These are phyloP conservation scores for Fraxinus americana DNA, from an alignment of 257 asterid genomes.

Conservation along the genomic window DNA sequence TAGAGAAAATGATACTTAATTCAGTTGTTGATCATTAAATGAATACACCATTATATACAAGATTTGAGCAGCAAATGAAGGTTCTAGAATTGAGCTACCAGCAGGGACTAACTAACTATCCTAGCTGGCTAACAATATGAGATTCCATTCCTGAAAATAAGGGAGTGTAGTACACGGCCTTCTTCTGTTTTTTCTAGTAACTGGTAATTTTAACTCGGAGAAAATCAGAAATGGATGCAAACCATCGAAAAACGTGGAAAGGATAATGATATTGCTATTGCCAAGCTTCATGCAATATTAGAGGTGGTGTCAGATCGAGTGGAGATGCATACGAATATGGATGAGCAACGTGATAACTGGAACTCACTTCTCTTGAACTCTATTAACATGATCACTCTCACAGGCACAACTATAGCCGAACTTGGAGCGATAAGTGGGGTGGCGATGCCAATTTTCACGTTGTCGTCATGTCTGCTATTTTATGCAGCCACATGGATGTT, in stretches of 20 bases:
- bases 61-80: no score
- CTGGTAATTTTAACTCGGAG: neutral
- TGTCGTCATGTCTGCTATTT: slow-evolving; percentile 15
- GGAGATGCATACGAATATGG: slow-evolving; percentile 43
- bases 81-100: no score
- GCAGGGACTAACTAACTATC: no score
- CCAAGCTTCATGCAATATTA: slow-evolving; percentile 32
- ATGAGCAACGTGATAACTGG: slow-evolving; percentile 48
- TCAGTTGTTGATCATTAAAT: no score
- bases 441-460: slow-evolving; percentile 18
- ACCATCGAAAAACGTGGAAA: slow-evolving; percentile 9
- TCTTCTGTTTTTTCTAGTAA: no score
- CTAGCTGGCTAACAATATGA: no score
- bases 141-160: no score
- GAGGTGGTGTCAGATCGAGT: slow-evolving; percentile 44
- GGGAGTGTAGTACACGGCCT: no score
- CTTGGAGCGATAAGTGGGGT: slow-evolving; percentile 13
- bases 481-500: slow-evolving; percentile 27
- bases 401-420: slow-evolving; percentile 38
- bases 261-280: neutral
- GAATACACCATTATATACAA: no score
- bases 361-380: slow-evolving; percentile 39
- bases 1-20: no score
- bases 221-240: neutral
- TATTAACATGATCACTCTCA: slow-evolving; percentile 33